Conservation (phyloP, 2,329 filamentous ascomycete genomes). For the Achaetomium macrosporum region DNA sequence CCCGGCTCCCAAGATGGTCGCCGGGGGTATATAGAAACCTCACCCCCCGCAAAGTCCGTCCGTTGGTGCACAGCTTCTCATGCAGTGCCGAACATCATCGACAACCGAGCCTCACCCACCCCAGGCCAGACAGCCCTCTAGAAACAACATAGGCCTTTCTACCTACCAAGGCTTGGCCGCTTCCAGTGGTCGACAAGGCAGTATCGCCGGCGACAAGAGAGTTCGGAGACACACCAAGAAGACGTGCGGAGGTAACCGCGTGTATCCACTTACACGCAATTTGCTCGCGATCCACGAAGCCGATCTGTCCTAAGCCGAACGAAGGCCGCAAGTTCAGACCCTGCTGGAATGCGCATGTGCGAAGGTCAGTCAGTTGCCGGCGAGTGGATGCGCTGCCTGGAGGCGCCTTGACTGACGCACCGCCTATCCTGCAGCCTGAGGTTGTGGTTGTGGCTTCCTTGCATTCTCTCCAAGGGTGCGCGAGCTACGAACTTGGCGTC, state of each 20-base stretch:
- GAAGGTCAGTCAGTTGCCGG: constrained; percentile 19
- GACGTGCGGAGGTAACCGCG: not conserved
- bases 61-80: constrained; percentile 8
- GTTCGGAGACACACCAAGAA: not conserved
- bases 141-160: not conserved
- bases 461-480: constrained; percentile 6
- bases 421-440: constrained; percentile 15
- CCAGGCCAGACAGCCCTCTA: not conserved
- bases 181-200: not conserved
- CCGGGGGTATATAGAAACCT: constrained; percentile 27
- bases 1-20: constrained; percentile 19
- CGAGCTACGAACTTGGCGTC: not conserved
- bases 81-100: constrained; percentile 13
- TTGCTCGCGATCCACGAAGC: not conserved
- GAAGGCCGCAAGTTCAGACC: not conserved
- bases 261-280: not conserved
- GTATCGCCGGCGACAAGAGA: too few relatives aligned
- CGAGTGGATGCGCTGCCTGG: constrained; percentile 6
- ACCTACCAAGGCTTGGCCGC: not conserved
- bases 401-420: constrained; percentile 18
- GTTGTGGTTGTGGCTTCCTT: constrained; percentile 15
- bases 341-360: constrained; percentile 14
- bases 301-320: not conserved
- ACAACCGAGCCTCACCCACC: constrained; percentile 7
- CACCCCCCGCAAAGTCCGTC: constrained; percentile 15